phyloP scores from a whole-genome alignment of 139 green algal genomes.

The Diplosphaera chodatii region DNA sequence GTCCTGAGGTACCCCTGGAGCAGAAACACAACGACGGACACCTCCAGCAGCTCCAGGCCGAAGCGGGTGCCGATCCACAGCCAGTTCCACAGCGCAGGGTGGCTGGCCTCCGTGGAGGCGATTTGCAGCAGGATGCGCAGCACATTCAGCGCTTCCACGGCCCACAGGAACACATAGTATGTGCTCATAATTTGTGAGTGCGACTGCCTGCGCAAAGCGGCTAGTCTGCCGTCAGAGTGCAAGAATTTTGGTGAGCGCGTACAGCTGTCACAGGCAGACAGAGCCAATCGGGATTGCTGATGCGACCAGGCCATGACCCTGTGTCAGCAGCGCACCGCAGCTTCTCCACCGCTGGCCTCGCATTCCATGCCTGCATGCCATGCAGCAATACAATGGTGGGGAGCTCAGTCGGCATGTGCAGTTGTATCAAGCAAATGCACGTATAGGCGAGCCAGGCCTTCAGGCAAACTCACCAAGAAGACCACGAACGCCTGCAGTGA shows the following conservation, averaged over 20 bases:
- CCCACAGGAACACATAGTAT: conserved; percentile 46
- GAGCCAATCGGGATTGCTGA: too few relatives aligned
- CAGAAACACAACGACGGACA: conserved; percentile 45
- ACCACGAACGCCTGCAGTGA: neutral
- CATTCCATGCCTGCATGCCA: conserved; percentile 15
- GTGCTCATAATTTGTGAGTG: conserved; percentile 38
- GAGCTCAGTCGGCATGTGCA: too few relatives aligned
- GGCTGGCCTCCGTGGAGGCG: conserved; percentile 1
- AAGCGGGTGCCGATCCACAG: conserved; percentile 42
- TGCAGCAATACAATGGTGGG: too few relatives aligned
- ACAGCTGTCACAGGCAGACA: too few relatives aligned
- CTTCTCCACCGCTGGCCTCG: conserved; percentile 23
- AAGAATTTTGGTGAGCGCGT: too few relatives aligned
- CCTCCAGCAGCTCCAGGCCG: conserved; percentile 33
- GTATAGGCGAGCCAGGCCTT: too few relatives aligned
- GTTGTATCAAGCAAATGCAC: too few relatives aligned
- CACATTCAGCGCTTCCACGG: conserved; percentile 19
- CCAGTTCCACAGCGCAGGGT: conserved; percentile 24
- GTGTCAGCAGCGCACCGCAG: conserved; percentile 11
- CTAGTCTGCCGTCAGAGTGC: too few relatives aligned
- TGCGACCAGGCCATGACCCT: too few relatives aligned
- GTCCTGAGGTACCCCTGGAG: conserved; percentile 36
- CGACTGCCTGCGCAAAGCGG: conserved; percentile 17
- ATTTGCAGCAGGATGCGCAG: conserved; percentile 29
- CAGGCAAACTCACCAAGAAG: neutral